A percentile compares a stretch with the other conserved stretches of the same genome.
These are phyloP conservation scores for Yamadazyma scolyti DNA, from an alignment of 805 yeast species.

Conservation along the genomic window DNA sequence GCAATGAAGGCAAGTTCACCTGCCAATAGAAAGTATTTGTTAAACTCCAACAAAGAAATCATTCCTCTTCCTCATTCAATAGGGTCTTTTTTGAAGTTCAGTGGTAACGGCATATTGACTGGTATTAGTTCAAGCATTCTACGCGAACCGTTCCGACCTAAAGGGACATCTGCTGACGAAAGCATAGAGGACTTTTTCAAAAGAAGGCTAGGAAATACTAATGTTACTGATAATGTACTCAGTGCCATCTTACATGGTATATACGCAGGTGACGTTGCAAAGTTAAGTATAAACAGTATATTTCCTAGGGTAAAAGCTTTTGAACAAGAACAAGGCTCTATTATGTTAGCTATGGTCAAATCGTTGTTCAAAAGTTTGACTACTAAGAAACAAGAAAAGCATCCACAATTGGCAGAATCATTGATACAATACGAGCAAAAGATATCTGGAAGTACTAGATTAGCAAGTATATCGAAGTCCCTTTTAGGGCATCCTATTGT, in stretches of 20 bases:
- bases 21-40: slow-evolving; percentile 71
- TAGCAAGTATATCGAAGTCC: slow-evolving; percentile 29
- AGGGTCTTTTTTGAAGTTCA: slow-evolving; percentile 19
- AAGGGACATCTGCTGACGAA: slow-evolving; percentile 49
- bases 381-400: slow-evolving; percentile 2
- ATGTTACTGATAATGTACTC: slow-evolving; percentile 52
- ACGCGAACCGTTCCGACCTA: slow-evolving; percentile 47
- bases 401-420: slow-evolving; percentile 5
- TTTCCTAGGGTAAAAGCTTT: slow-evolving; percentile 52
- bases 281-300: slow-evolving; percentile 62
- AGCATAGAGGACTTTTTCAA: slow-evolving; percentile 61
- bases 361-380: slow-evolving; percentile 21
- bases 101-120: slow-evolving; percentile 38
- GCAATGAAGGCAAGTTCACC: slow-evolving; percentile 55
- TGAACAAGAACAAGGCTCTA: slow-evolving; percentile 60
- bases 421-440: slow-evolving; percentile 35
- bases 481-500: slow-evolving; percentile 62
- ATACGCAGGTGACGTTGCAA: slow-evolving; percentile 69
- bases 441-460: slow-evolving; percentile 37
- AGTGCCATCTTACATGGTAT: slow-evolving; percentile 89
- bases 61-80: slow-evolving; percentile 52
- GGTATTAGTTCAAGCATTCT: slow-evolving; percentile 43
- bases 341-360: slow-evolving; percentile 44
- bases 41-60: slow-evolving; percentile 44
- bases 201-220: slow-evolving; percentile 61